A percentile compares a stretch with the other conserved stretches of the same genome.
These are phyloP conservation scores for Vitis rotundifolia DNA, from an alignment of 164 flowering plant genomes.

Conservation along the genomic window DNA sequence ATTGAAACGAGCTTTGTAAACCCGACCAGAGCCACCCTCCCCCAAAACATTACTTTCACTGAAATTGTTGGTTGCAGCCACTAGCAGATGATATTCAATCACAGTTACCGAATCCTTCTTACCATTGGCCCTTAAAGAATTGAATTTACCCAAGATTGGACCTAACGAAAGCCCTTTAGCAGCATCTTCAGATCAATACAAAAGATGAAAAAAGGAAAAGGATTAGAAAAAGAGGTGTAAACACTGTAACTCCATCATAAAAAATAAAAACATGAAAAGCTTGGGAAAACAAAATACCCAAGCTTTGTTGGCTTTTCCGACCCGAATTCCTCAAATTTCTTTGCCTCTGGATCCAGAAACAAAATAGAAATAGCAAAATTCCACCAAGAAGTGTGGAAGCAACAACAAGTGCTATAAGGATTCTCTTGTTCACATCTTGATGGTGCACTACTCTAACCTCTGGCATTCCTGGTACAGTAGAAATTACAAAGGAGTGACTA, in stretches of 20 bases:
- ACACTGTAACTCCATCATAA: neutral
- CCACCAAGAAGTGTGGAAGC: conserved; percentile 37
- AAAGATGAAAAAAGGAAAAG: neutral
- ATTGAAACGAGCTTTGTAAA: conserved; percentile 68
- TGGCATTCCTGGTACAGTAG: conserved; percentile 17
- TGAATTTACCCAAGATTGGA: conserved; percentile 41
- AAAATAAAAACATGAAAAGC: neutral
- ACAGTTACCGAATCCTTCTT: conserved; percentile 58
- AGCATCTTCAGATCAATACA: conserved; percentile 35
- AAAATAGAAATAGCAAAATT: conserved; percentile 29
- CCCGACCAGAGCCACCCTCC: conserved; percentile 66
- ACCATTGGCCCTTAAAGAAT: conserved; percentile 39
- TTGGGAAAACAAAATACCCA: conserved; percentile 23
- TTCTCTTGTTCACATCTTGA: conserved; percentile 45
- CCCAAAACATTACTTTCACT: conserved; percentile 58
- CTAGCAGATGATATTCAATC: conserved; percentile 64
- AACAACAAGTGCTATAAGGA: conserved; percentile 43
- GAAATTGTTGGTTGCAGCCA: conserved; percentile 75
- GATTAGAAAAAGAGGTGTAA: neutral
- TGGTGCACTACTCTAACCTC: conserved; percentile 32
- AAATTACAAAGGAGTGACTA: neutral
- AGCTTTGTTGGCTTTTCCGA: conserved; percentile 12
- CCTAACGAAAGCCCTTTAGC: conserved; percentile 38
- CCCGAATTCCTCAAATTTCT: conserved; percentile 24
- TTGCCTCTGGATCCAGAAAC: conserved; percentile 33